phyloP scores from a whole-genome alignment of 2,329 filamentous ascomycete species.

The Trichoderma brevicompactum region DNA sequence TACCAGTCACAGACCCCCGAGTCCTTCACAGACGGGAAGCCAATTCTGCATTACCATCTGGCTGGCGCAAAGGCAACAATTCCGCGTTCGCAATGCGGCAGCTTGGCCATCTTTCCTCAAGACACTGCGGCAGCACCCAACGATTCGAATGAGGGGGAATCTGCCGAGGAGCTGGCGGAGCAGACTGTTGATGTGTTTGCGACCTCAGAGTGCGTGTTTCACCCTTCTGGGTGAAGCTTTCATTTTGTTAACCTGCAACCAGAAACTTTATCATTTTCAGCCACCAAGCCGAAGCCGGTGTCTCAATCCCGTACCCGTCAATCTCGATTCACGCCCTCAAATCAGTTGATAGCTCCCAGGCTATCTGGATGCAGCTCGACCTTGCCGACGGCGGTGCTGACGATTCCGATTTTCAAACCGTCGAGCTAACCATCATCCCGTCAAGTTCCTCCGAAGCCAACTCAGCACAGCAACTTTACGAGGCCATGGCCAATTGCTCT shows the following conservation, averaged over 20 bases:
- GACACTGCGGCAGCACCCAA: conserved; percentile 42
- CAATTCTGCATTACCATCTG: conserved; percentile 70
- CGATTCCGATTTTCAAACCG: conserved; percentile 66
- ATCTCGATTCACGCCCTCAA: conserved; percentile 78
- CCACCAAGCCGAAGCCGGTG: conserved; percentile 57
- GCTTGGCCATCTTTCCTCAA: conserved; percentile 58
- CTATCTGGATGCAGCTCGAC: conserved; percentile 71
- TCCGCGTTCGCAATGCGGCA: conserved; percentile 57
- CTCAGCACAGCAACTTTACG: conserved; percentile 56
- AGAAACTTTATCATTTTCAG: conserved; percentile 66
- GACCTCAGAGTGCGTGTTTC: conserved; percentile 56
- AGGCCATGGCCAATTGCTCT: conserved; percentile 73
- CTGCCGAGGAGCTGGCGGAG: conserved; percentile 44
- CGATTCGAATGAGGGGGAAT: conserved; percentile 41
- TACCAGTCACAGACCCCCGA: conserved; percentile 74
- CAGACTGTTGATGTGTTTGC: conserved; percentile 61
- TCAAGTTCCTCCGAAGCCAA: conserved; percentile 36
- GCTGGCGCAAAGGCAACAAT: conserved; percentile 62
- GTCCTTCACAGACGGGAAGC: conserved; percentile 72
- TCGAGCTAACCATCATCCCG: conserved; percentile 71
- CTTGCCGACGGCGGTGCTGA: conserved; percentile 62
- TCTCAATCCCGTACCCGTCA: conserved; percentile 73
- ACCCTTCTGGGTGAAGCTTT: not conserved
- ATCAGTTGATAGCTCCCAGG: conserved; percentile 53
- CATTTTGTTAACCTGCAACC: not conserved